These are phyloP conservation scores for Fusarium illudens DNA, from an alignment of 2,329 filamentous ascomycete genomes.

Conservation along the genomic window DNA sequence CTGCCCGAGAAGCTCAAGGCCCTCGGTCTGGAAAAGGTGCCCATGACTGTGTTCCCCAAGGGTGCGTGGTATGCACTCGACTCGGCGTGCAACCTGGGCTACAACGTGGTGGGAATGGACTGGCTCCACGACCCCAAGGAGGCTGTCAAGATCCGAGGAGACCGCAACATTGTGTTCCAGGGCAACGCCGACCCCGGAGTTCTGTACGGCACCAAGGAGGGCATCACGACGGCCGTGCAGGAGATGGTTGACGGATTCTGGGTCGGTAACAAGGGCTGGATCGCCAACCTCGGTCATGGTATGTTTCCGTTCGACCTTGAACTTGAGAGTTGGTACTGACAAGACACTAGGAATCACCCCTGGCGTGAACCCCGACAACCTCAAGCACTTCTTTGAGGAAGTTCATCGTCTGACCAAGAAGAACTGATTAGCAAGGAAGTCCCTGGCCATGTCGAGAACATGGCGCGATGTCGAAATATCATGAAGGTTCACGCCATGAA, in stretches of 20 bases:
- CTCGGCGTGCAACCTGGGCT: conserved; percentile 84
- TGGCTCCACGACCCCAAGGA: conserved; percentile 92
- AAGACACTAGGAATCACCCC: conserved; percentile 80
- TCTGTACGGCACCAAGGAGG: conserved; percentile 82
- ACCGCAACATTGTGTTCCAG: conserved; percentile 81
- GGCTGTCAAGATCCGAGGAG: conserved; percentile 80
- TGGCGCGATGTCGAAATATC: conserved; percentile 5
- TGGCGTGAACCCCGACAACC: conserved; percentile 89
- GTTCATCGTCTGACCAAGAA: conserved; percentile 75
- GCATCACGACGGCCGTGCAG: conserved; percentile 84
- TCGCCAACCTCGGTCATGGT: conserved; percentile 96
- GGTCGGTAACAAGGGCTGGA: conserved; percentile 87
- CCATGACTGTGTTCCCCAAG: conserved; percentile 98
- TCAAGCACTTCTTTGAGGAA: conserved; percentile 94
- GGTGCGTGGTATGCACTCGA: conserved; percentile 96
- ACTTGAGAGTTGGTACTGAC: conserved; percentile 17
- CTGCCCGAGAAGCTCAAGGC: conserved; percentile 78
- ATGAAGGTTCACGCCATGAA: background rate
- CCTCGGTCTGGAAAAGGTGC: conserved; percentile 80
- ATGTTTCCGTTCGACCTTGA: conserved; percentile 45
- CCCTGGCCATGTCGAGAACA: background rate
- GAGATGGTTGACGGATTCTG: conserved; percentile 89
- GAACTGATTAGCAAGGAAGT: conserved; percentile 36
- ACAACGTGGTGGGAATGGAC: conserved; percentile 93
- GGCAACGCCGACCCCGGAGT: conserved; percentile 96